phyloP scores from a whole-genome alignment of 1,139 yeast genomes.

The Pichia sp. region DNA sequence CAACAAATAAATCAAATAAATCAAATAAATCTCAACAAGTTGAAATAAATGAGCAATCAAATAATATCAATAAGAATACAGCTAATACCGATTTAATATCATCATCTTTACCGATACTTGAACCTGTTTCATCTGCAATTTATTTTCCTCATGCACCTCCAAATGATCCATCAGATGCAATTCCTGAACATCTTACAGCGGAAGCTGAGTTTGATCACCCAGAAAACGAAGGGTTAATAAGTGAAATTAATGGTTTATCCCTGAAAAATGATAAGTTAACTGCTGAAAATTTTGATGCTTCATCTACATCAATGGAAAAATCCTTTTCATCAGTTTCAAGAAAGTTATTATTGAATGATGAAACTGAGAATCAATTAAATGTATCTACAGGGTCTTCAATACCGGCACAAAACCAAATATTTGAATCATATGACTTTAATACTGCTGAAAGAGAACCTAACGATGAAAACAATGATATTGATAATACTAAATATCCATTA shows the following conservation, averaged over 20 bases:
- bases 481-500: constrained; percentile 42
- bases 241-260: neutral
- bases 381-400: neutral
- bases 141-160: constrained; percentile 55
- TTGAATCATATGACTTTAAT: neutral
- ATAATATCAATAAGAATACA: too few species aligned
- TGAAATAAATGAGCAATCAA: neutral
- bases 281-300: constrained; percentile 7
- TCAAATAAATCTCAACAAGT: neutral
- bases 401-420: neutral
- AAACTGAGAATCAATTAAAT: constrained; percentile 2
- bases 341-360: constrained; percentile 12
- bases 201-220: constrained; percentile 29
- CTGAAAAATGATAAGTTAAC: neutral
- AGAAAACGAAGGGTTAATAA: constrained; percentile 9
- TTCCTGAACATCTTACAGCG: constrained; percentile 30
- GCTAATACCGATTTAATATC: neutral
- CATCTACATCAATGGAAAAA: constrained; percentile 17
- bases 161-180: constrained; percentile 8
- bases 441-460: too few species aligned
- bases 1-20: neutral
- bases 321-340: neutral
- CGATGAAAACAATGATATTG: neutral
- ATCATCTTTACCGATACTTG: constrained; percentile 24
- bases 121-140: constrained; percentile 61